Percentiles rank a stretch among this genome's conserved stretches.
phyloP scores from a whole-genome alignment of 2,329 filamentous ascomycete species.

The Dactylellina leptospora region DNA sequence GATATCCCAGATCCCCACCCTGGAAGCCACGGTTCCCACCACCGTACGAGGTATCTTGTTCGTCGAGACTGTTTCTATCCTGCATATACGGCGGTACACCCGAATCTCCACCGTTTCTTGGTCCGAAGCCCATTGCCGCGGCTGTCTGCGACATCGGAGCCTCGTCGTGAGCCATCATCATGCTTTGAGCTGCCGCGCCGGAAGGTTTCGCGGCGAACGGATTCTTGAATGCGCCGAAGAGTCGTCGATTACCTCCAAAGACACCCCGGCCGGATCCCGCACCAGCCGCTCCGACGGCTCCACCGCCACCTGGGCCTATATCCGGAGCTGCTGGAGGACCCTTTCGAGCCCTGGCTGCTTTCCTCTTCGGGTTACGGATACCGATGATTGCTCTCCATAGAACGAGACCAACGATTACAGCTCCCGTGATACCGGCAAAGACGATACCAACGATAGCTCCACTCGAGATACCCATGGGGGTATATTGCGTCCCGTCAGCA shows the following conservation, averaged over 20 bases:
- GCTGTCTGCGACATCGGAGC: slow-evolving; percentile 44
- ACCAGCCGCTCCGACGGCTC: slow-evolving; percentile 14
- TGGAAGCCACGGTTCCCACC: not conserved
- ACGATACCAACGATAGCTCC: slow-evolving; percentile 51
- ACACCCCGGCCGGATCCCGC: slow-evolving; percentile 10
- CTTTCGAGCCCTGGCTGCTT: too few species aligned
- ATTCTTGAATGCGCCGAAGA: slow-evolving; percentile 25
- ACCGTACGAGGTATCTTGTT: slow-evolving; percentile 45
- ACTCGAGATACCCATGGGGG: slow-evolving; percentile 47
- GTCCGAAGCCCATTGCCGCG: slow-evolving; percentile 46
- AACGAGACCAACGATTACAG: slow-evolving; percentile 48
- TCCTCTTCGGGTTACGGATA: slow-evolving; percentile 34
- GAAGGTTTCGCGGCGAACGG: slow-evolving; percentile 30
- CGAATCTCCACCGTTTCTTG: not conserved
- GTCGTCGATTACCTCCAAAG: slow-evolving; percentile 26
- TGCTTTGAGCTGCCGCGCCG: slow-evolving; percentile 7
- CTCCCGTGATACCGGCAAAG: slow-evolving; percentile 45
- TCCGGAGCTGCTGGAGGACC: not conserved
- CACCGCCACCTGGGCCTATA: not conserved
- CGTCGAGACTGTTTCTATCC: slow-evolving; percentile 44
- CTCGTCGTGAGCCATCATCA: slow-evolving; percentile 26
- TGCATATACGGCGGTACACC: slow-evolving; percentile 40
- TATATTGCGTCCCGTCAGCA: slow-evolving; percentile 22
- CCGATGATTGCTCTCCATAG: slow-evolving; percentile 50
- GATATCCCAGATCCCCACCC: slow-evolving; percentile 47